Evolutionary conservation across 106 monocot genomes (phyloP).

Genomic region (Vanilla planifolia): DNA sequence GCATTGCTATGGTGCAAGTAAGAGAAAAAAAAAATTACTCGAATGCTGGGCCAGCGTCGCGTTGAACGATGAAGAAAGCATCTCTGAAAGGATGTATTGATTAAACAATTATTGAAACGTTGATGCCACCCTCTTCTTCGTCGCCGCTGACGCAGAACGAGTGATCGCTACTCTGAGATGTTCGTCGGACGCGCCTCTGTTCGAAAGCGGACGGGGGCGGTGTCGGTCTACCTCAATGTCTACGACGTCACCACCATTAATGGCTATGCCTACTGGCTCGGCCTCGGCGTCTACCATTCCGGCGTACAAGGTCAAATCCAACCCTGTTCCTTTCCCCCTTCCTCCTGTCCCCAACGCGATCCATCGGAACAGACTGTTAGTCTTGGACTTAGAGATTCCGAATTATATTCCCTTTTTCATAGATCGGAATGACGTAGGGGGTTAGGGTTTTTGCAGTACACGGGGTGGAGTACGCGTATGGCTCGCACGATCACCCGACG

Average conservation of each 20-base stretch:
- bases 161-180: conserved; percentile 1
- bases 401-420: background rate
- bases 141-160: background rate
- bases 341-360: background rate
- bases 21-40: too few species aligned
- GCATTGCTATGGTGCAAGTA: too few species aligned
- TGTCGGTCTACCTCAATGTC: conserved; percentile 85
- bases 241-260: conserved; percentile 94
- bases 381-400: background rate
- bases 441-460: conserved; percentile 43
- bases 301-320: conserved; percentile 62
- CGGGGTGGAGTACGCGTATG: conserved; percentile 97
- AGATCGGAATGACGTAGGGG: background rate
- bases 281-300: conserved; percentile 84
- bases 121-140: too few species aligned
- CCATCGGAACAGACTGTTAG: background rate
- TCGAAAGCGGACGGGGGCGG: conserved; percentile 10
- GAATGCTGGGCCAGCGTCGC: too few species aligned
- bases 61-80: too few species aligned
- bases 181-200: conserved; percentile 9
- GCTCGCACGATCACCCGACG: conserved; percentile 69
- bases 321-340: background rate
- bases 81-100: too few species aligned
- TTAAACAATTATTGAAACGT: too few species aligned
- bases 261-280: conserved; percentile 84